phyloP scores from a whole-genome alignment of 2,329 filamentous ascomycete genomes.

The Elsinoe arachidis region DNA sequence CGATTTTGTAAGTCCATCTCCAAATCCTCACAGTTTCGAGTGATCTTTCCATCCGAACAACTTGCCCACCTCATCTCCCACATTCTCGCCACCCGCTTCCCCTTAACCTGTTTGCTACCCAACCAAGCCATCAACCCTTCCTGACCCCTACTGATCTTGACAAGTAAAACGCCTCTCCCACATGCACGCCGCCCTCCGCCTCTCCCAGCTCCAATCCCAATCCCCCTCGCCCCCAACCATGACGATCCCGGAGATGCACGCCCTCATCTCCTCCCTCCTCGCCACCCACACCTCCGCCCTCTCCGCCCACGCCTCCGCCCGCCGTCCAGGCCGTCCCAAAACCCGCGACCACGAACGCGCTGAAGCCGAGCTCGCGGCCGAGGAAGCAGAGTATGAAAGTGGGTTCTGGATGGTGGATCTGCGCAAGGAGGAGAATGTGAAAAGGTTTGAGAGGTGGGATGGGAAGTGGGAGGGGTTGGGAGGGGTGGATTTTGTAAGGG shows the following conservation, averaged over 20 bases:
- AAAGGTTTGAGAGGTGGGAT: conserved; percentile 39
- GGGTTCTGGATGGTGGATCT: conserved; percentile 86
- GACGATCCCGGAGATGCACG: conserved; percentile 39
- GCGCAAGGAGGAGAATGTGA: conserved; percentile 54
- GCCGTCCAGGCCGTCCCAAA: conserved; percentile 70
- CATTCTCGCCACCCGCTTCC: conserved; percentile 14
- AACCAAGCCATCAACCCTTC: too few relatives aligned
- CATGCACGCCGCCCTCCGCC: conserved; percentile 47
- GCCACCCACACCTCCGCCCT: conserved; percentile 65
- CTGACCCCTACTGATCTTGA: not conserved
- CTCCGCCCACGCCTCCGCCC: conserved; percentile 54
- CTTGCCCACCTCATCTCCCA: too few relatives aligned
- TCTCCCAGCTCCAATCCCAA: not conserved
- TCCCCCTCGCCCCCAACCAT: not conserved
- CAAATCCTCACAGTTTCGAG: not conserved
- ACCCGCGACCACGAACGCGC: conserved; percentile 69
- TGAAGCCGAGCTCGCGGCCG: conserved; percentile 58
- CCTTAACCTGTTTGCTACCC: too few relatives aligned
- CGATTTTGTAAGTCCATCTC: conserved; percentile 52
- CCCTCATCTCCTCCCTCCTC: conserved; percentile 37
- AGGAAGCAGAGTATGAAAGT: conserved; percentile 70
- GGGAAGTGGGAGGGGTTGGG: too few relatives aligned
- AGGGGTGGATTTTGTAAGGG: too few relatives aligned
- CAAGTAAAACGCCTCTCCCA: conserved; percentile 59
- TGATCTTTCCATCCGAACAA: not conserved